Evolutionary conservation across 2,329 filamentous ascomycete species (phyloP).

Genomic region (Calonectria multiphialidica): DNA sequence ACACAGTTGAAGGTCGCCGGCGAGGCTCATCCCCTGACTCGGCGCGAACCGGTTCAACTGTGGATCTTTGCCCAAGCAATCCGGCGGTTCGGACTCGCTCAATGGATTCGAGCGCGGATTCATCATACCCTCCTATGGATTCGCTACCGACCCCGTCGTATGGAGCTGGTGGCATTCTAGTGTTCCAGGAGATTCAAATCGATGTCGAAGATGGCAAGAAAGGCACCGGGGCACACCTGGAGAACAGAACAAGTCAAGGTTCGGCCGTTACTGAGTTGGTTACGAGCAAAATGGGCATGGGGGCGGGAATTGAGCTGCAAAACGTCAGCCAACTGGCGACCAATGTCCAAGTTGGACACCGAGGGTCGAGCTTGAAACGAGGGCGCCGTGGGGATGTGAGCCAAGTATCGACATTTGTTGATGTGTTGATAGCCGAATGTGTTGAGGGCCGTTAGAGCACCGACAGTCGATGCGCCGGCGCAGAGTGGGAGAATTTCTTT

Average conservation of each 20-base stretch:
- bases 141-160: conserved; percentile 38
- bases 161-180: conserved; percentile 67
- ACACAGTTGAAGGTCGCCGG: not conserved
- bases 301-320: conserved; percentile 38
- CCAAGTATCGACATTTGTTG: conserved; percentile 38
- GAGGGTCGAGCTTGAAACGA: conserved; percentile 27
- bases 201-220: conserved; percentile 49
- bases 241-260: conserved; percentile 19
- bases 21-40: conserved; percentile 34
- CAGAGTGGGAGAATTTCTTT: not conserved
- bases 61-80: conserved; percentile 38
- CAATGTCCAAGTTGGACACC: conserved; percentile 35
- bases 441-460: conserved; percentile 33
- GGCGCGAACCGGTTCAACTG: conserved; percentile 38
- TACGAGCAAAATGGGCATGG: conserved; percentile 23
- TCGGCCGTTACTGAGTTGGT: conserved; percentile 20
- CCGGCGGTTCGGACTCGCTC: conserved; percentile 26
- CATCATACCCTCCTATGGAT: conserved; percentile 40
- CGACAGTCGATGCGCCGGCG: not conserved
- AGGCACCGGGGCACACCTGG: conserved; percentile 12
- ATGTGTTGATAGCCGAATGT: conserved; percentile 40
- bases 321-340: conserved; percentile 40
- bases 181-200: conserved; percentile 72
- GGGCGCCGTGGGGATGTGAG: conserved; percentile 28
- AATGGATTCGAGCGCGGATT: conserved; percentile 32